Base-by-base conservation (phyloP, 1,284 basidiomycete species). In the Pseudozyma sp. region DNA sequence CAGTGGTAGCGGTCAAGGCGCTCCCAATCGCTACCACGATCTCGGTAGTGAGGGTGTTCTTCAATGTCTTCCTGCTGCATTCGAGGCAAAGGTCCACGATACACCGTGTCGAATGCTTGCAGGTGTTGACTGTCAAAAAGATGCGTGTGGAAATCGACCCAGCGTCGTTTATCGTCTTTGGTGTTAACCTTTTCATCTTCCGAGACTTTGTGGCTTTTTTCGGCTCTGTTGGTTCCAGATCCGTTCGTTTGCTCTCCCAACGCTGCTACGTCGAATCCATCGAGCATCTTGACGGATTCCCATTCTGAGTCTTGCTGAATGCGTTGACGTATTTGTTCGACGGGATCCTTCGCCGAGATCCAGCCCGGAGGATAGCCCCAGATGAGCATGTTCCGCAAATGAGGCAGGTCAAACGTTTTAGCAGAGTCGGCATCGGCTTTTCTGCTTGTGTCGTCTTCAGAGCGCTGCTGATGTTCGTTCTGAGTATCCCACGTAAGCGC, bases 331-430 rank as follows among this genome's bases (percentile, higher is more conserved):
- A 58, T 66, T 36, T 16, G 21, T 47, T 61, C 52, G 36, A 61
- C 31, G 1, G 69, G 62, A 47, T 71, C 59, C 18, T 44, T 21
- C 25, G 45, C 6, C 16, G 67, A 50, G 25, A 70, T 70, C 60
- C 56, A 70, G 38, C 67, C 67, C 0, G 67, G 67, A 3, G 67
- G 67, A 48, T 70, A 70, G 25, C 67, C 67, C 67, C 67, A 71
- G 1, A 61, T 47, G 19, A 67, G 58, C 65, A 71, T 66, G n/a
- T 42, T 52, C 21, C 44, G 59, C 35, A 71, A 47, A 21, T 59
- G 54, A 34, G 59, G 60, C 40, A 65, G 34, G 21, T 65, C 56
- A 5, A 56, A 31, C 5, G 35, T 38, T 21, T 25, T 31, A 3
- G 12, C 1, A 5, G 13, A 10, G 6, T 4, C 6, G 6, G 25